phyloP scores from a whole-genome alignment of 805 yeast genomes.

The Torulaspora franciscae region DNA sequence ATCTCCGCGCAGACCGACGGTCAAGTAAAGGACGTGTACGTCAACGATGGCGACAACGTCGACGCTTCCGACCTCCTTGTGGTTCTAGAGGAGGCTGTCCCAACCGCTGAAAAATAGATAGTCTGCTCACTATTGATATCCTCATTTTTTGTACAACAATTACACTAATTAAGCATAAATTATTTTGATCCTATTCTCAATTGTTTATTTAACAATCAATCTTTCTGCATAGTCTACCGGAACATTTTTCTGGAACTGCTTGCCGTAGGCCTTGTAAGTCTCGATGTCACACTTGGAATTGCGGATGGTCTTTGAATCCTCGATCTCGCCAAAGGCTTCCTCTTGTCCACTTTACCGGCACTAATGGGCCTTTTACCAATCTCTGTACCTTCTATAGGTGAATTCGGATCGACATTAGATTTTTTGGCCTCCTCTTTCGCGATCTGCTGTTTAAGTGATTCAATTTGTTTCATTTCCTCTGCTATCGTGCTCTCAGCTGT shows the following conservation, averaged over 20 bases:
- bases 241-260: slow-evolving; percentile 29
- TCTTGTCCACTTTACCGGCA: slow-evolving; percentile 3
- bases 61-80: slow-evolving; percentile 89
- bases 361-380: slow-evolving; percentile 6
- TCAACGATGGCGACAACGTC: slow-evolving; percentile 90
- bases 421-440: slow-evolving; percentile 12
- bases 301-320: slow-evolving; percentile 16
- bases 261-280: slow-evolving; percentile 26
- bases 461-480: slow-evolving; percentile 19
- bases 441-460: slow-evolving; percentile 18
- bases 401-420: background rate
- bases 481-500: slow-evolving; percentile 12
- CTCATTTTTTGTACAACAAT: background rate
- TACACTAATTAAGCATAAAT: background rate
- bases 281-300: slow-evolving; percentile 23
- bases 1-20: slow-evolving; percentile 90
- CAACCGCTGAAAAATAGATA: slow-evolving; percentile 19
- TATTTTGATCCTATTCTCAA: background rate
- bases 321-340: background rate
- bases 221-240: slow-evolving; percentile 8
- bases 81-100: slow-evolving; percentile 40
- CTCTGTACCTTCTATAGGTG: background rate
- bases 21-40: slow-evolving; percentile 66
- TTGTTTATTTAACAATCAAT: background rate
- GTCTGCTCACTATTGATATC: background rate